Percentiles rank a stretch among this genome's conserved stretches.
These are phyloP conservation scores for Metschnikowia kunwiensis DNA, from an alignment of 805 yeast genomes.

Conservation along the genomic window DNA sequence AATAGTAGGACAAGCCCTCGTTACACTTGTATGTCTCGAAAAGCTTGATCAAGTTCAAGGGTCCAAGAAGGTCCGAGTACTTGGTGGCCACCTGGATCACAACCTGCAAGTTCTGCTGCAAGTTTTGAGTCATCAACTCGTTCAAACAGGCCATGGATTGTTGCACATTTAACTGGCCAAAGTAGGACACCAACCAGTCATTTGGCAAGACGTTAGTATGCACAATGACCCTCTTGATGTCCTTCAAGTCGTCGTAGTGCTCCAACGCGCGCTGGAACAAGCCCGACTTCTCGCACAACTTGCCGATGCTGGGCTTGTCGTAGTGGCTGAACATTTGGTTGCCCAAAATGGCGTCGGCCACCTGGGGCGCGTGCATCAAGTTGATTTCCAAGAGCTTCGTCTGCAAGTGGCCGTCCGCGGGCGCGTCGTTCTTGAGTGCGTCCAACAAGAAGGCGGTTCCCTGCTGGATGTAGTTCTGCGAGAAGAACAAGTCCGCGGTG, in stretches of 20 bases:
- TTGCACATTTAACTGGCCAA: conserved; percentile 91
- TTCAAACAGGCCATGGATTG: conserved; percentile 85
- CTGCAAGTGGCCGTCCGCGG: conserved; percentile 94
- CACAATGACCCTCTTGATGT: conserved; percentile 90
- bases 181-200: conserved; percentile 91
- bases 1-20: conserved; percentile 93
- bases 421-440: conserved; percentile 89
- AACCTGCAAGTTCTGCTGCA: conserved; percentile 85
- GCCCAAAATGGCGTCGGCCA: conserved; percentile 97
- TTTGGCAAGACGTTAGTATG: conserved; percentile 81
- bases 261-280: conserved; percentile 93
- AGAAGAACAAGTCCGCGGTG: conserved; percentile 88
- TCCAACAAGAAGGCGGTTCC: conserved; percentile 96
- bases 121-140: conserved; percentile 74
- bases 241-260: conserved; percentile 90
- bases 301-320: conserved; percentile 90
- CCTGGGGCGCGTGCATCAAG: conserved; percentile 95
- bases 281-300: conserved; percentile 94
- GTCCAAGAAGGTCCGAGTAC: conserved; percentile 90
- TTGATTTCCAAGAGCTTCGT: conserved; percentile 92
- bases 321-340: conserved; percentile 94
- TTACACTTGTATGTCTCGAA: conserved; percentile 90
- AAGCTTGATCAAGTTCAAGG: conserved; percentile 76
- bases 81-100: conserved; percentile 96
- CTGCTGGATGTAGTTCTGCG: conserved; percentile 92